Evolutionary conservation across 257 asterid genomes (phyloP).

Genomic region (Cynanchum wilfordii): DNA sequence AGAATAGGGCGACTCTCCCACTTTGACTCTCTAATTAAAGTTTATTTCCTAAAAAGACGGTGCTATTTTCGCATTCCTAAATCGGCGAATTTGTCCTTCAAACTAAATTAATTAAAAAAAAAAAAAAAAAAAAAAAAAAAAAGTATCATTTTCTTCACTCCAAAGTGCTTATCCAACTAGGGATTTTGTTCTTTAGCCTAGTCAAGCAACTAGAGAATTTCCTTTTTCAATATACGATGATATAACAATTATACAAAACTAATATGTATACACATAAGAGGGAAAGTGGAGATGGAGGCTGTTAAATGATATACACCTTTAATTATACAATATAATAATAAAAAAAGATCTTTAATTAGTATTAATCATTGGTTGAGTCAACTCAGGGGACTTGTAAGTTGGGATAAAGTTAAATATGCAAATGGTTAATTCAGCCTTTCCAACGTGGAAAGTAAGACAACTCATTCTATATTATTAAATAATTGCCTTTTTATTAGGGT

Average conservation of each 20-base stretch:
- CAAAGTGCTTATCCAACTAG: conserved; percentile 1
- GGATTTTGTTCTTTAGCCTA: conserved; percentile 1
- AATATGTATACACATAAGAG: background rate
- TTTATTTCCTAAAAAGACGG: background rate
- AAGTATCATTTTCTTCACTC: too few relatives aligned
- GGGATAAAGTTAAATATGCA: background rate
- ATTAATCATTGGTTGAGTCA: conserved; percentile 16
- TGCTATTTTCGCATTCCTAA: background rate
- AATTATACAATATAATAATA: too few relatives aligned
- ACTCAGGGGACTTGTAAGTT: conserved; percentile 7
- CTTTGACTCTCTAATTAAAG: conserved; percentile 1
- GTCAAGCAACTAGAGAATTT: conserved; percentile 1
- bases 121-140: too few relatives aligned
- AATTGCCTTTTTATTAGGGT: too few relatives aligned
- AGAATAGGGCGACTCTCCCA: background rate
- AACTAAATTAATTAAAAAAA: too few relatives aligned
- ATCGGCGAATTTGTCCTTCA: background rate
- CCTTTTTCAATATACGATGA: background rate
- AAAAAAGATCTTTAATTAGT: too few relatives aligned
- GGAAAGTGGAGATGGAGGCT: conserved; percentile 22
- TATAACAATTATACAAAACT: background rate
- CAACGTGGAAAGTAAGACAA: conserved; percentile 18
- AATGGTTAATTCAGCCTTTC: background rate
- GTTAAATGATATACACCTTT: too few relatives aligned
- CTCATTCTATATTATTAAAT: background rate